Percentiles rank a stretch among this genome's conserved stretches.
Conservation (phyloP, 352 stramenopile species). For the Phytophthora ramorum region DNA sequence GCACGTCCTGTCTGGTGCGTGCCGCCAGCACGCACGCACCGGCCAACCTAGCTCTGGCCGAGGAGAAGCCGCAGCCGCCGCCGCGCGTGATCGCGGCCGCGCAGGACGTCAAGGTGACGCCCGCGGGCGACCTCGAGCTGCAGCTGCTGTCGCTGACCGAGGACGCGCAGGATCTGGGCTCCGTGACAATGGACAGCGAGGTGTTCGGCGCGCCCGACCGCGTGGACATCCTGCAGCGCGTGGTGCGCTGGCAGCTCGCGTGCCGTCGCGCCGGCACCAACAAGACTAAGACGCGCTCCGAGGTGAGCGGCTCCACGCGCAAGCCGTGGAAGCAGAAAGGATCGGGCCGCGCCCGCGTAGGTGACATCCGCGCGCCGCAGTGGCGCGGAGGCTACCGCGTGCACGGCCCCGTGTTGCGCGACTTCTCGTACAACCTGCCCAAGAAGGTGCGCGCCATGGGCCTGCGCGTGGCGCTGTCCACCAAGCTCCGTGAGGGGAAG, state of each 20-base stretch:
- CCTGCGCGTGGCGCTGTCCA: slow-evolving; percentile 84
- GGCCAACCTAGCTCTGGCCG: slow-evolving; percentile 73
- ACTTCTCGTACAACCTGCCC: slow-evolving; percentile 88
- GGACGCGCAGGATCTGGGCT: slow-evolving; percentile 43
- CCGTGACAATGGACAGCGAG: slow-evolving; percentile 66
- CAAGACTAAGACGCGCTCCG: slow-evolving; percentile 90
- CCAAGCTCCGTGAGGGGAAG: slow-evolving; percentile 89
- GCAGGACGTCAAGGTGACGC: slow-evolving; percentile 60
- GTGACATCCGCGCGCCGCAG: slow-evolving; percentile 85
- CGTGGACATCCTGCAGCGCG: slow-evolving; percentile 88
- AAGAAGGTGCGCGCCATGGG: slow-evolving; percentile 92
- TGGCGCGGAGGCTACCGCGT: slow-evolving; percentile 88
- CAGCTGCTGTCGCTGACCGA: slow-evolving; percentile 69
- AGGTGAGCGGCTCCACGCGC: slow-evolving; percentile 87
- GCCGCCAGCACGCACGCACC: slow-evolving; percentile 40
- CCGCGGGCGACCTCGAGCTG: slow-evolving; percentile 68
- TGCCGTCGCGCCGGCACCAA: slow-evolving; percentile 85
- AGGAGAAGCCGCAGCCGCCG: slow-evolving; percentile 71
- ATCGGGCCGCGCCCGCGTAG: slow-evolving; percentile 84
- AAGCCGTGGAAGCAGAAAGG: slow-evolving; percentile 93
- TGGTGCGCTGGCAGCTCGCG: slow-evolving; percentile 89
- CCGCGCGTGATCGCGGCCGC: slow-evolving; percentile 72
- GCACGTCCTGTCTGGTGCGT: slow-evolving; percentile 40
- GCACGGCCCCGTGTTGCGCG: slow-evolving; percentile 84
- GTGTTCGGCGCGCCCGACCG: slow-evolving; percentile 83